Conservation (phyloP, 345 rosid genomes). For the Aquilaria malaccensis region DNA sequence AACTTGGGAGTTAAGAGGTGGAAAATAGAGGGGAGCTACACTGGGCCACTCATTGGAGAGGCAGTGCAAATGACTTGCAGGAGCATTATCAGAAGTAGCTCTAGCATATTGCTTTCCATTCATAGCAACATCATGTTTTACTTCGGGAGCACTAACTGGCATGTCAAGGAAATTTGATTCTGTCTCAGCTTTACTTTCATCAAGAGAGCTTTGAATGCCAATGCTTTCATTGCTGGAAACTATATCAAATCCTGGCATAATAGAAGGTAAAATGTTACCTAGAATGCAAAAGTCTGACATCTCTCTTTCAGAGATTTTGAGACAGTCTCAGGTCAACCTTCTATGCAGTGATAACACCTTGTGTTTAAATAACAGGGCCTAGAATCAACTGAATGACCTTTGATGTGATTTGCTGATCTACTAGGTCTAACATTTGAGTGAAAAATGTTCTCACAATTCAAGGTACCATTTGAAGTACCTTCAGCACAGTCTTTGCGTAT, state of each 20-base stretch:
- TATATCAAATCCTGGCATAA: constrained; percentile 17
- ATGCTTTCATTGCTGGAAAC: constrained; percentile 24
- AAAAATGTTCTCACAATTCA: constrained; percentile 9
- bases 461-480: constrained; percentile 16
- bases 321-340: constrained; percentile 19
- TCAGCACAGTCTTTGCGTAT: constrained; percentile 14
- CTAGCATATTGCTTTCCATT: constrained; percentile 29
- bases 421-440: constrained; percentile 18
- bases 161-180: constrained; percentile 21
- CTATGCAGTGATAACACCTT: constrained; percentile 16
- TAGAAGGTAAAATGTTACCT: constrained; percentile 21
- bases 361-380: constrained; percentile 14
- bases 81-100: constrained; percentile 25
- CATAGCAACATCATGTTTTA: constrained; percentile 30
- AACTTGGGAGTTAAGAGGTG: constrained; percentile 61
- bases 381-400: constrained; percentile 25
- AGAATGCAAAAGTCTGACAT: constrained; percentile 19
- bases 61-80: constrained; percentile 41
- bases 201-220: constrained; percentile 21
- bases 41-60: constrained; percentile 89
- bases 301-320: constrained; percentile 18
- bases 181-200: constrained; percentile 25
- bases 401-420: constrained; percentile 27
- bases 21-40: constrained; percentile 62
- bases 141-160: constrained; percentile 22